These are phyloP conservation scores for Fomitopsis pulvina DNA, from an alignment of 768 basidiomycete genomes.

Conservation along the genomic window DNA sequence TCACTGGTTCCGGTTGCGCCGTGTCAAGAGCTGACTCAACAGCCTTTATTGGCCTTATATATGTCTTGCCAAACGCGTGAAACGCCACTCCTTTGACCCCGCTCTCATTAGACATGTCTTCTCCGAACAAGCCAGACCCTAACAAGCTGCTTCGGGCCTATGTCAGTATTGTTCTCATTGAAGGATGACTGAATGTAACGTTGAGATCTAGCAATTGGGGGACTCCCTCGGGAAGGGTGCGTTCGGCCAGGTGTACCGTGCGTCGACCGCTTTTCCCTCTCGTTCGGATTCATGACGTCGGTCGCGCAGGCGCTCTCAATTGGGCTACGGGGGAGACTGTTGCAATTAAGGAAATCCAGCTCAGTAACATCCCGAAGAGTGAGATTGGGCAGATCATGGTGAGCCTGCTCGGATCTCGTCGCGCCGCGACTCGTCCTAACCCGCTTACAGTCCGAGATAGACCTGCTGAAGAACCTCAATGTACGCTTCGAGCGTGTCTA, in stretches of 20 bases:
- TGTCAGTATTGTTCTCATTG: constrained; percentile 14
- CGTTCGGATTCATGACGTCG: neutral
- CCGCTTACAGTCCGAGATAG: constrained; percentile 78
- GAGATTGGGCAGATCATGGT: constrained; percentile 99
- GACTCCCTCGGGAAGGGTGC: constrained; percentile 96
- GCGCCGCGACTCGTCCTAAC: constrained; percentile 1
- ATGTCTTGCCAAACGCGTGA: neutral
- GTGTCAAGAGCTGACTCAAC: neutral
- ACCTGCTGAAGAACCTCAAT: constrained; percentile 93
- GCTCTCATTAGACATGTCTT: constrained; percentile 5
- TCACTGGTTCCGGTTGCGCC: neutral
- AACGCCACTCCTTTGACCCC: constrained; percentile 1
- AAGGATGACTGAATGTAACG: neutral
- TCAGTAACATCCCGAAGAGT: constrained; percentile 88
- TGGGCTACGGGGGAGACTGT: constrained; percentile 98
- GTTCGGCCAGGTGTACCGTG: constrained; percentile 95
- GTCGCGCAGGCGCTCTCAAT: constrained; percentile 85
- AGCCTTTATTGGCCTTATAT: neutral
- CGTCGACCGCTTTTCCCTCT: constrained; percentile 27
- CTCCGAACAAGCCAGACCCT: constrained; percentile 6
- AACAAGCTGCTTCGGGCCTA: constrained; percentile 25
- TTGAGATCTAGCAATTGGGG: constrained; percentile 74
- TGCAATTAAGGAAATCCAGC: constrained; percentile 95
- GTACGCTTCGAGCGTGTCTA: constrained; percentile 35
- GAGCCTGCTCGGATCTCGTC: constrained; percentile 17